Base-by-base conservation (phyloP, 139 green algal species). In the Eudorina sp. region DNA sequence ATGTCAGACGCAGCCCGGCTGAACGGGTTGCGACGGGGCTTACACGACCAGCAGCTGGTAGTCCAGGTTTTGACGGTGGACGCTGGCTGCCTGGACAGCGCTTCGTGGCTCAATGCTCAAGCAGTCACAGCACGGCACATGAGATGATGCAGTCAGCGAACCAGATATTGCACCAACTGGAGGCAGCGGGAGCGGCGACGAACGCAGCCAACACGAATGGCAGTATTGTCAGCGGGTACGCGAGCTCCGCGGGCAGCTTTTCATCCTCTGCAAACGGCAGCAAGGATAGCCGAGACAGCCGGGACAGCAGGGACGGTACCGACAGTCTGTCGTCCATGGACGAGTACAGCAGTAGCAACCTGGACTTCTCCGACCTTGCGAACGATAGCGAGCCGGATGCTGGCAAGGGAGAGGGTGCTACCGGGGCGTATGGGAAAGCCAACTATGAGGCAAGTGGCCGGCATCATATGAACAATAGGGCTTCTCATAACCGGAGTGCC, bases 391-490 rank as follows among this genome's bases (percentile, higher is more conserved):
- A 16, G 31, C 27, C 25, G 19, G 81, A 87, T 25, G 45, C 40
- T 0, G 34, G 31, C 19, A 87, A 87, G 36, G 80, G 80, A 29
- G 81, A 87, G 16, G 81, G 64, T 7, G n/a, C 81, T 0, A 43
- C 64, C 2, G 64, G 64, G 31, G 62, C 43, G 3, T 87, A 87
- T 19, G 64, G 64, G 19, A 87, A 87, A 66, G 81, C 81, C 43
- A 87, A 87, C 81, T 87, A 87, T 27, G 81, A 87, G 81, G 81
- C 29, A 58, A 75, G 66, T 75, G 27, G n/a, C n/a, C n/a, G n/a
- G n/a, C n/a, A n/a, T n/a, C n/a, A n/a, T n/a, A n/a, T n/a, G n/a
- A n/a, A n/a, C n/a, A n/a, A n/a, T n/a, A n/a, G n/a, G n/a, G n/a
- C n/a, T n/a, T n/a, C n/a, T n/a, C n/a, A n/a, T n/a, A n/a, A n/a